A percentile compares a stretch with the other conserved stretches of the same genome.
Conservation (phyloP, 148 eudicot genomes). For the Beta vulgaris region DNA sequence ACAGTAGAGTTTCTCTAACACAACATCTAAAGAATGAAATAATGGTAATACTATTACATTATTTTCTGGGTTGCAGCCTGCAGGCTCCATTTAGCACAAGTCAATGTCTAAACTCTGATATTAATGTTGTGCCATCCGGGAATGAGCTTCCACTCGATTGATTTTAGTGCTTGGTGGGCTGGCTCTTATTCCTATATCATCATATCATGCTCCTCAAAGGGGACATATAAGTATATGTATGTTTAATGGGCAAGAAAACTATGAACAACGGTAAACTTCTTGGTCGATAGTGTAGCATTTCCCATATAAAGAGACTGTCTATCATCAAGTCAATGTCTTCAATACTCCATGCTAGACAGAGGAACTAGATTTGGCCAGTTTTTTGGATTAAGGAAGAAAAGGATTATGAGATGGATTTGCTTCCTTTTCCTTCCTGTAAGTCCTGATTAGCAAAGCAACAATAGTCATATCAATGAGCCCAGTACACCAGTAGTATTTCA, state of each 20-base stretch:
- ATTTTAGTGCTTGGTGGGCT: neutral
- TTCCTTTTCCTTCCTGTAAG: constrained; percentile 57
- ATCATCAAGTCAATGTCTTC: neutral
- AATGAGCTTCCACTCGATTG: neutral
- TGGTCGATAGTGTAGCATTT: neutral
- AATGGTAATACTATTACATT: neutral
- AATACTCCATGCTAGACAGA: no score
- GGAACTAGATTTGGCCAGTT: neutral
- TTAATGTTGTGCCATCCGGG: neutral
- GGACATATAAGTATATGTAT: no score
- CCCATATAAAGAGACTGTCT: neutral
- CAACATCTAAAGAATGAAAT: neutral
- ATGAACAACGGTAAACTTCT: neutral
- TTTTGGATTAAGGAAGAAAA: constrained; percentile 55
- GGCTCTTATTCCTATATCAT: neutral
- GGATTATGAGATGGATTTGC: constrained; percentile 64
- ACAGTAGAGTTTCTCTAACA: no score
- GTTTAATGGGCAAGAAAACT: neutral
- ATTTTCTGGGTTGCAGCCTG: neutral
- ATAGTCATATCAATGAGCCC: neutral
- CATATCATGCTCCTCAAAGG: no score
- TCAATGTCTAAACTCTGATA: neutral
- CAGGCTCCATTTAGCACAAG: no score
- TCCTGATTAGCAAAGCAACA: constrained; percentile 37
- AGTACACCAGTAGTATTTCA: neutral